These are phyloP conservation scores for Neofusicoccum kwambonambiense DNA, from an alignment of 2,329 filamentous ascomycete species.

Conservation along the genomic window DNA sequence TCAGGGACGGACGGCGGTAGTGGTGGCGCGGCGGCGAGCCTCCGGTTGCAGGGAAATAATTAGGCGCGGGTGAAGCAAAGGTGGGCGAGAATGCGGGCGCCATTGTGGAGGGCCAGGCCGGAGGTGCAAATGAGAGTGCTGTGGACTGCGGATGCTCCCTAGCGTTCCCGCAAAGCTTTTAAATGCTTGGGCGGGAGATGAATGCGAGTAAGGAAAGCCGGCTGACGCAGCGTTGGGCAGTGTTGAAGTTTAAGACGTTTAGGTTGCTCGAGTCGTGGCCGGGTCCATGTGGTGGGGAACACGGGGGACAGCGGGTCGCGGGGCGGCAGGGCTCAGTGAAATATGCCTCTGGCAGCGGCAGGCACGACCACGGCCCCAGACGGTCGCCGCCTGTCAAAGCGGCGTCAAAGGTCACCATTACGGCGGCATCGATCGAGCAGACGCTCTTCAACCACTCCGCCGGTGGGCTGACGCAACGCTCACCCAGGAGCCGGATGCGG, in stretches of 20 bases:
- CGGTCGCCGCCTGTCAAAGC: background rate
- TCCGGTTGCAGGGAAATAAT: conserved; percentile 3
- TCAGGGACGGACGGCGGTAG: conserved; percentile 11
- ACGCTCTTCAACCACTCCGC: background rate
- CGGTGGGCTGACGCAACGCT: conserved; percentile 13
- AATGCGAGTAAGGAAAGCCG: background rate
- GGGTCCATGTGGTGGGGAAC: conserved; percentile 15
- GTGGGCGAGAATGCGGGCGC: background rate
- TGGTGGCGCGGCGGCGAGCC: conserved; percentile 14
- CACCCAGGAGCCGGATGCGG: conserved; percentile 7
- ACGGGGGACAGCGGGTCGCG: conserved; percentile 13
- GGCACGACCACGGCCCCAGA: background rate
- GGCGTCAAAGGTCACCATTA: conserved; percentile 1
- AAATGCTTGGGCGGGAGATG: background rate
- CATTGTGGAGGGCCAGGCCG: background rate
- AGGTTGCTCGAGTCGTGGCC: background rate
- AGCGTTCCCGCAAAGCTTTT: conserved; percentile 9
- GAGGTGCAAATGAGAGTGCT: background rate
- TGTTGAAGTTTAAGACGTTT: background rate
- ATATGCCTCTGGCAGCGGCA: conserved; percentile 2
- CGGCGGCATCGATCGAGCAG: background rate
- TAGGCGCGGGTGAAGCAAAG: background rate
- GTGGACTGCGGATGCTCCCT: conserved; percentile 7
- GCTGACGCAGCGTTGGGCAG: conserved; percentile 9
- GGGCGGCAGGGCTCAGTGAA: conserved; percentile 10